Base-by-base conservation (phyloP, 2,329 filamentous ascomycete genomes). In the Alternaria postmessia region DNA sequence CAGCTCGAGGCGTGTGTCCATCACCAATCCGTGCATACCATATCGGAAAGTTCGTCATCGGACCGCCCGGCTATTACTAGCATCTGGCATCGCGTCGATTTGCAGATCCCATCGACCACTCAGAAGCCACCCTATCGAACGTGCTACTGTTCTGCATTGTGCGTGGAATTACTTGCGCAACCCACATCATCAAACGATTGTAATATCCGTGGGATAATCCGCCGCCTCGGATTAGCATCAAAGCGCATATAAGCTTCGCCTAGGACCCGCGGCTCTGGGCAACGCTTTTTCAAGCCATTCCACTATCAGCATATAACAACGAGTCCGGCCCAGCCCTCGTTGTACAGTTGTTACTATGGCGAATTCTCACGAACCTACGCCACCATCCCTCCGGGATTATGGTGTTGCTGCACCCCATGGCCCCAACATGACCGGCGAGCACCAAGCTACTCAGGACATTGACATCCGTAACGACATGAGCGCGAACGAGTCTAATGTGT, bases 401-500 rank as follows among this genome's bases (percentile, higher is more conserved):
- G 81, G 81, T 38, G 66, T 79, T 24, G 82, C 81, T 53, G 81
- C 80, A 18, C 82, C 82, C 55, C 82, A 84, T 67, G 82, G 82
- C 7, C 82, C 81, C 28, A 83, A 84, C 69, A 78, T 79, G 74
- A 69, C 66, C 28, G 80, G 79, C 58, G 66, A 79, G 14, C 82
- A 83, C 62, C 75, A 79, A 41, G 81, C 80, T 8, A 82, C 81
- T 12, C 71, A 73, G 47, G 74, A 82, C 46, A 58, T 70, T 16
- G 70, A 75, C 49, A 72, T 76, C 66, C 75, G 68, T 68, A 76
- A 62, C 28, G 75, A 76, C 66, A 89, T 89, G 87, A 85, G 83
- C 64, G 73, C 80, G 36, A 81, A 84, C 59, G 88, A 91, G 75
- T 82, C 83, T 63, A 83, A 82, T 42, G 85, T 89, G 70, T 96